phyloP scores from a whole-genome alignment of 2,329 filamentous ascomycete species.

The Lecanicillium sp. region DNA sequence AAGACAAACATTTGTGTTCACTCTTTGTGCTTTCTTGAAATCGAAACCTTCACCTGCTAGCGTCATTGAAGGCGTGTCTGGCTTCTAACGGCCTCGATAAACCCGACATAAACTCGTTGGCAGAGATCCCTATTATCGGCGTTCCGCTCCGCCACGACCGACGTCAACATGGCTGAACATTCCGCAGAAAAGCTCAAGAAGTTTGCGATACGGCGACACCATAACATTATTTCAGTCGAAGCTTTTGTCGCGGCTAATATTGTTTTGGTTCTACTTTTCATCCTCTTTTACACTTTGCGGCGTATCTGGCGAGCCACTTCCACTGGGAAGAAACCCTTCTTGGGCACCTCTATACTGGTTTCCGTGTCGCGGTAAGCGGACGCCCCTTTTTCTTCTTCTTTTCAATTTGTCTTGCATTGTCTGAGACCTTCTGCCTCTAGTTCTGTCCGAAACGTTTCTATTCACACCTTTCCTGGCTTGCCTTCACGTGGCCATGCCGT shows the following conservation, averaged over 20 bases:
- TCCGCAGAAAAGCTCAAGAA: not conserved
- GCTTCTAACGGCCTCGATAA: no score
- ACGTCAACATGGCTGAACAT: slow-evolving; percentile 1
- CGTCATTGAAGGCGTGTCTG: no score
- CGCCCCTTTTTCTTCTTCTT: not conserved
- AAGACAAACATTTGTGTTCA: no score
- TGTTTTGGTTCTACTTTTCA: not conserved
- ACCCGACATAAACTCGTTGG: no score
- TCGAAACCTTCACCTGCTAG: no score
- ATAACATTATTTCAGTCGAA: slow-evolving; percentile 5
- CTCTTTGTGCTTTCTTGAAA: no score
- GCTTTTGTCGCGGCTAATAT: not conserved
- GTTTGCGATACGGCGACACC: slow-evolving; percentile 2
- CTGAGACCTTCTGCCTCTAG: slow-evolving; percentile 16
- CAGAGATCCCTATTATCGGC: no score
- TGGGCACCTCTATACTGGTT: not conserved
- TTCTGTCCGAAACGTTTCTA: slow-evolving; percentile 17
- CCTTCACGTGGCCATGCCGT: slow-evolving; percentile 26
- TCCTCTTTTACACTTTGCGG: slow-evolving; percentile 2
- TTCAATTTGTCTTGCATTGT: no score
- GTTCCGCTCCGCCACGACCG: no score
- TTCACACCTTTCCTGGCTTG: slow-evolving; percentile 17
- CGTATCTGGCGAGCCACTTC: not conserved
- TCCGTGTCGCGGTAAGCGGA: slow-evolving; percentile 3
- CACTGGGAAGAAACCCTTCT: not conserved